These are phyloP conservation scores for Sechiopsis laciniata DNA, from an alignment of 306 rosid species.

Conservation along the genomic window DNA sequence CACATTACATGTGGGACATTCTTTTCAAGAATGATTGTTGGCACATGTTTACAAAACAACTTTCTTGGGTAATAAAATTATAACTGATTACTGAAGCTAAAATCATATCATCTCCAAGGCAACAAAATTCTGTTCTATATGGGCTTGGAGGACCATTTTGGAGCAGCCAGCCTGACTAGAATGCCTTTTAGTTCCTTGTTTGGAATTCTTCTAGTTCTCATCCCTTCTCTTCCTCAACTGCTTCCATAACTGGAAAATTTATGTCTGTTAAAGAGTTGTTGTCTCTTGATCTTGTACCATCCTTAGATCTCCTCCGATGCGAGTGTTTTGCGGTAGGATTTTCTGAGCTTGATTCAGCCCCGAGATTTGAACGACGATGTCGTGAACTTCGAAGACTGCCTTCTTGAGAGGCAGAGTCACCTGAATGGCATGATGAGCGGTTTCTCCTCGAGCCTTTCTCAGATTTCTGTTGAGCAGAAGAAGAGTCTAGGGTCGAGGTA, in stretches of 20 bases:
- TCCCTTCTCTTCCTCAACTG: slow-evolving; percentile 10
- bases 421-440: slow-evolving; percentile 33
- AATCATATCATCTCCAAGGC: slow-evolving; percentile 18
- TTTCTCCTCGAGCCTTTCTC: slow-evolving; percentile 41
- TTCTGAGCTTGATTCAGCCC: slow-evolving; percentile 26
- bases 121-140: slow-evolving; percentile 11
- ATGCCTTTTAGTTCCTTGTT: slow-evolving; percentile 5
- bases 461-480: slow-evolving; percentile 26
- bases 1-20: slow-evolving; percentile 16
- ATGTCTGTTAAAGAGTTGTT: slow-evolving; percentile 44
- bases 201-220: slow-evolving; percentile 21
- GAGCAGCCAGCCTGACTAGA: slow-evolving; percentile 6
- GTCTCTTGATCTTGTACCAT: slow-evolving; percentile 49
- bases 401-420: slow-evolving; percentile 32
- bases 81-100: slow-evolving; percentile 20
- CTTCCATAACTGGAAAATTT: slow-evolving; percentile 16
- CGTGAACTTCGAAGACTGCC: slow-evolving; percentile 41
- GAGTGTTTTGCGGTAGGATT: slow-evolving; percentile 40
- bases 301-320: slow-evolving; percentile 51
- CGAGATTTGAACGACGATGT: slow-evolving; percentile 33
- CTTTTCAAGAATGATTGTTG: slow-evolving; percentile 8
- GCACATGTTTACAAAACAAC: slow-evolving; percentile 10
- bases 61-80: slow-evolving; percentile 9
- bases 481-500: slow-evolving; percentile 23
- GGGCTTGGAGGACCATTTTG: slow-evolving; percentile 10